A percentile compares a stretch with the other conserved stretches of the same genome.
Evolutionary conservation across 2,329 filamentous ascomycete species (phyloP).

Genomic region (Scedosporium apiospermum): DNA sequence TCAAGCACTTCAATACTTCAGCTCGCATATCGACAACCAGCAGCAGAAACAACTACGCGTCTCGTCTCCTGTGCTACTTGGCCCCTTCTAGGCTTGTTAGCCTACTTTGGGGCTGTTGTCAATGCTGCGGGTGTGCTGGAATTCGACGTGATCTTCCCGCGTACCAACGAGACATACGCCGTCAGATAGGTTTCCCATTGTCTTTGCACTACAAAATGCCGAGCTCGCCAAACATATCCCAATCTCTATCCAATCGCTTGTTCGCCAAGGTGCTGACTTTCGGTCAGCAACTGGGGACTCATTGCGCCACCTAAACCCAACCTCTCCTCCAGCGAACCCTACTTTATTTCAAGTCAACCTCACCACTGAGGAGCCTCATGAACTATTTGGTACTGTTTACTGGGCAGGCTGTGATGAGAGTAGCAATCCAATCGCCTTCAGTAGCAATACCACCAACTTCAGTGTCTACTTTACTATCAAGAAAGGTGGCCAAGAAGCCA

Average conservation of each 20-base stretch:
- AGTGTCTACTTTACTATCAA: constrained; percentile 10
- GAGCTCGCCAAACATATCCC: constrained; percentile 8
- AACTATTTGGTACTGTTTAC: constrained; percentile 3
- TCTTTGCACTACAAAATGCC: not conserved
- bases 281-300: not conserved
- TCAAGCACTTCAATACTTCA: not conserved
- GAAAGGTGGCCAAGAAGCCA: constrained; percentile 32
- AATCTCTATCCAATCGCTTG: not conserved
- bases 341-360: constrained; percentile 8
- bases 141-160: not conserved
- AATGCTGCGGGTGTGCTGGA: not conserved
- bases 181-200: not conserved
- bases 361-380: constrained; percentile 6
- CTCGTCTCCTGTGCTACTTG: constrained; percentile 1
- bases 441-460: constrained; percentile 7
- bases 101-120: constrained; percentile 8
- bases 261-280: not conserved
- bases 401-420: constrained; percentile 10
- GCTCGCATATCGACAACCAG: not conserved
- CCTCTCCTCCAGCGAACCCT: constrained; percentile 7
- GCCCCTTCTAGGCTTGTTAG: constrained; percentile 6
- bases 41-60: constrained; percentile 3
- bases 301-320: not conserved
- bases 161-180: not conserved
- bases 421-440: constrained; percentile 1